Percentiles rank a stretch among this genome's conserved stretches.
Evolutionary conservation across 495 filamentous ascomycete genomes (phyloP).

Genomic region (Xylaria castorea): DNA sequence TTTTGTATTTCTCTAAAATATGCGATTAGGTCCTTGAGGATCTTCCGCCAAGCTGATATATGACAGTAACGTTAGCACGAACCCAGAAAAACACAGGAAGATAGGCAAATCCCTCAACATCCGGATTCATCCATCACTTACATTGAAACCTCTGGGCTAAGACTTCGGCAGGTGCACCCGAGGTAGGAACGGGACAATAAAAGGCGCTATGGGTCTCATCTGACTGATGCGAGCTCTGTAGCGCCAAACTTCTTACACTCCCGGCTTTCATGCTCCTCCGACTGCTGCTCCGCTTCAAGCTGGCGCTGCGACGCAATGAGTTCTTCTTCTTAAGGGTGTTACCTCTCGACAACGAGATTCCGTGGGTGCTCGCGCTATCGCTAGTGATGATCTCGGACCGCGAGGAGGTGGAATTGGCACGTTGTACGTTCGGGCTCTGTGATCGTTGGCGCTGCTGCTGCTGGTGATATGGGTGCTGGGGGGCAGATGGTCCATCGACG

Average conservation of each 20-base stretch:
- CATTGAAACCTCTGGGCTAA: conserved; percentile 90
- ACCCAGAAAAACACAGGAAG: not conserved
- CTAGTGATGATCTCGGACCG: conserved; percentile 49
- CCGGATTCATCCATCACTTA: conserved; percentile 48
- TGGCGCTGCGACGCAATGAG: conserved; percentile 74
- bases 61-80: conserved; percentile 2
- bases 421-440: conserved; percentile 50
- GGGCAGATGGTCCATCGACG: conserved; percentile 50
- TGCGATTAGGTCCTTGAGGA: conserved; percentile 91
- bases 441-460: conserved; percentile 33
- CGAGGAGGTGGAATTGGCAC: conserved; percentile 56
- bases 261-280: conserved; percentile 77
- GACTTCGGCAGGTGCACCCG: conserved; percentile 85
- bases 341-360: conserved; percentile 64
- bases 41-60: conserved; percentile 84
- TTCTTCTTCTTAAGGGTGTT: conserved; percentile 87
- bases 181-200: conserved; percentile 85
- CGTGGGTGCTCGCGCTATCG: conserved; percentile 47
- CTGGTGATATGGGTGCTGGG: conserved; percentile 27
- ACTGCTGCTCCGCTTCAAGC: conserved; percentile 80
- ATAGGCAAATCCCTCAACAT: not conserved
- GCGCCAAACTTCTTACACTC: conserved; percentile 76
- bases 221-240: conserved; percentile 66
- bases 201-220: conserved; percentile 85
- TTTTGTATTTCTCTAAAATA: conserved; percentile 94